Base-by-base conservation (phyloP, 2,329 filamentous ascomycete species). In the Aspergillus ochraceoroseus region DNA sequence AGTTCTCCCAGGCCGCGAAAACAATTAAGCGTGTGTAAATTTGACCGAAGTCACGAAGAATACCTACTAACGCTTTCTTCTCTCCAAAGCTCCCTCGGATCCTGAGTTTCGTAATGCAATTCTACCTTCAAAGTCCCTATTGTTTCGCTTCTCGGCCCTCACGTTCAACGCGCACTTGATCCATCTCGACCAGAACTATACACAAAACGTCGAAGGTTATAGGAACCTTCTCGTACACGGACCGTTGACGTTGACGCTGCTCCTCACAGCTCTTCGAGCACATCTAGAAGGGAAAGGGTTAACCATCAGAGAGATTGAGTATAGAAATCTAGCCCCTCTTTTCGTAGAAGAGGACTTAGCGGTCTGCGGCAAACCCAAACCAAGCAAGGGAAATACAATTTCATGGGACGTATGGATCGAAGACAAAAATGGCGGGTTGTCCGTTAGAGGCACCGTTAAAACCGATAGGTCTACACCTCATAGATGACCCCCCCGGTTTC, bases 131-230 rank as follows among this genome's bases (percentile, higher is more conserved):
- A 71, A 77, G 2, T 70, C 76, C 3, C 76, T 95, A 3, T 79
- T 98, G 38, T 95, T 94, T 68, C 80, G 89, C 43, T 96, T 90
- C 71, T 92, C 85, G 13, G 88, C 88, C 0, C 76, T 98, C 22
- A 90, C 85, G 2, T 89, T 87, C 71, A 98, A 98, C 64, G 87
- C 87, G 1, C 92, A 98, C 65, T 73, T 76, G 11, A 95, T 98
- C 53, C 92, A 98, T 66, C 73, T 94, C 14, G 85, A 95, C 62
- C 75, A 74, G 1, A 58, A 73, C 29, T 94, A 87, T 65, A 81
- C 80, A 36, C 74, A 75, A 26, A 69, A 76, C 8, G 70, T 81
- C 8, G 92, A 96, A 63, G 85, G 85, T 7, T 82, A 94, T 60
- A 74, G 74, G 4, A 77, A 81, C 45, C 70, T 87, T 17, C 74